Conservation (phyloP, 2,329 filamentous ascomycete species). For the Neofusicoccum parvum region DNA sequence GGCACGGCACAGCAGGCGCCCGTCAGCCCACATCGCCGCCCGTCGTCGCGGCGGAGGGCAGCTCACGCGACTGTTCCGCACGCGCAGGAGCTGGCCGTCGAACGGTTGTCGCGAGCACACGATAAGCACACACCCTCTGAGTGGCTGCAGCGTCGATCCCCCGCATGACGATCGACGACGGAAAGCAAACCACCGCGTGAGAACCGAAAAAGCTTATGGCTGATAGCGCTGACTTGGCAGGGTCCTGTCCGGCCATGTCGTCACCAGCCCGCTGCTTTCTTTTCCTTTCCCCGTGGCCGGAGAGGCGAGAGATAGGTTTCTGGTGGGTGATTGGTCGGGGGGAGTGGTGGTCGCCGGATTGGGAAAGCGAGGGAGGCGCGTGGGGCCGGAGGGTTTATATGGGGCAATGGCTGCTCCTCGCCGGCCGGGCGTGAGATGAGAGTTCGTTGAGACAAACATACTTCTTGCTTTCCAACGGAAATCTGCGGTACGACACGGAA, state of each 20-base stretch:
- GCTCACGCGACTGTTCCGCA: too few relatives aligned
- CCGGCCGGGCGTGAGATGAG: too few relatives aligned
- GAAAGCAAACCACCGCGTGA: too few relatives aligned
- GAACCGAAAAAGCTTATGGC: neutral
- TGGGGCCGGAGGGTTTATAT: neutral
- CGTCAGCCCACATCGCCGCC: too few relatives aligned
- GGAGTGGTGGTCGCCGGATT: neutral
- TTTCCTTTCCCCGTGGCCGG: neutral
- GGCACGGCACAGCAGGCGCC: neutral
- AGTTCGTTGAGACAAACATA: too few relatives aligned
- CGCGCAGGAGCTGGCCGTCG: too few relatives aligned
- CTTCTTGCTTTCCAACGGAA: too few relatives aligned
- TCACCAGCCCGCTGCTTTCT: neutral
- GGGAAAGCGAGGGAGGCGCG: neutral
- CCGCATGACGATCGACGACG: neutral
- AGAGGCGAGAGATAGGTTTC: neutral
- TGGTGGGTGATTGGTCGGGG: neutral
- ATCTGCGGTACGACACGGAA: neutral
- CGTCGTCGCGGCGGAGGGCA: too few relatives aligned
- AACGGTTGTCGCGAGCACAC: too few relatives aligned
- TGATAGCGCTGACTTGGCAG: constrained; percentile 1
- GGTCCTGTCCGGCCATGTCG: neutral
- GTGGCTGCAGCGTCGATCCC: neutral
- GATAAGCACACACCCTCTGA: constrained; percentile 1
- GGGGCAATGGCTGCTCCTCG: too few relatives aligned